Conservation (phyloP, 2,329 filamentous ascomycete species). For the Phialocephala subalpina region DNA sequence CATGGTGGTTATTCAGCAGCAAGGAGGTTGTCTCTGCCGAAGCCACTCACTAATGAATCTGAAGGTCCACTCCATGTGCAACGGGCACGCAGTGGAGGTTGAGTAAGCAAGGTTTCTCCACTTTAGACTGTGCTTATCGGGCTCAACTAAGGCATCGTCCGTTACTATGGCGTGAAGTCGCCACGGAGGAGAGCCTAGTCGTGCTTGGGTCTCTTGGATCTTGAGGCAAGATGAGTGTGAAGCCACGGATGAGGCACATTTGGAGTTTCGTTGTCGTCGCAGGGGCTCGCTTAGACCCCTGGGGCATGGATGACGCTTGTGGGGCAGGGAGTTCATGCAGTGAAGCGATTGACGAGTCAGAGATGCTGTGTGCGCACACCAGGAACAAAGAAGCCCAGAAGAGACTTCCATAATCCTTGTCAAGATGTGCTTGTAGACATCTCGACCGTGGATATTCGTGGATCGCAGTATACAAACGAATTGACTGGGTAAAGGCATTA, state of each 20-base stretch:
- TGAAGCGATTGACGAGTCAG: constrained; percentile 21
- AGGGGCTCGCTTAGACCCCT: constrained; percentile 41
- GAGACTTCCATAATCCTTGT: constrained; percentile 31
- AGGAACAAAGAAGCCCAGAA: not conserved
- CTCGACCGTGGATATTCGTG: constrained; percentile 3
- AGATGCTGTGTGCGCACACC: constrained; percentile 11
- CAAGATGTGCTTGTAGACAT: not conserved
- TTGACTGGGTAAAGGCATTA: constrained; percentile 29
- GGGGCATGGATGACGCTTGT: constrained; percentile 23
- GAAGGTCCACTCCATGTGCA: constrained; percentile 13
- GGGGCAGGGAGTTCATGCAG: constrained; percentile 33
- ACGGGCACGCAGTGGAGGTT: not conserved
- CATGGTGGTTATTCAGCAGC: constrained; percentile 13
- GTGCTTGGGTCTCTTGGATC: constrained; percentile 27
- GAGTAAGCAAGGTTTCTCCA: constrained; percentile 15
- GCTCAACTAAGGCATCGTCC: constrained; percentile 27
- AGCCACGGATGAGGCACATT: constrained; percentile 38
- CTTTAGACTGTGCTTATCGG: not conserved
- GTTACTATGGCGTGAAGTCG: constrained; percentile 24
- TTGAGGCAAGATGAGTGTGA: constrained; percentile 36
- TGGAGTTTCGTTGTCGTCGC: constrained; percentile 43
- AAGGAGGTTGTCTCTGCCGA: constrained; percentile 24
- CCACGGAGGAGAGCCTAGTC: constrained; percentile 22
- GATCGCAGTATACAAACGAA: constrained; percentile 4
- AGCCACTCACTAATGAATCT: constrained; percentile 23